These are phyloP conservation scores for Grigorovia humatica DNA, from an alignment of 805 yeast genomes.

Conservation along the genomic window DNA sequence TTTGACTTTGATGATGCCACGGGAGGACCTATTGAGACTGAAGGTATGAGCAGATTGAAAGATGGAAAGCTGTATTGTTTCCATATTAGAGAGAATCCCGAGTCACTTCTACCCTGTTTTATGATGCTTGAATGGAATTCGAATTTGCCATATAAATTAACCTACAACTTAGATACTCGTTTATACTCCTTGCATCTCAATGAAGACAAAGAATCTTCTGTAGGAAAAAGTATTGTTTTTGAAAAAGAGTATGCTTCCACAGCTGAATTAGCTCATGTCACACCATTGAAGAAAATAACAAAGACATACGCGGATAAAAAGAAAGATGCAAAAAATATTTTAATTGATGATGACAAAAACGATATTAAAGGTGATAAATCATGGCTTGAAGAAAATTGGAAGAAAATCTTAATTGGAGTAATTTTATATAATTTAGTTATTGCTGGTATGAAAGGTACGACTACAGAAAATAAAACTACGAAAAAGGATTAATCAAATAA, in stretches of 20 bases:
- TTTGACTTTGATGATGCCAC: background rate
- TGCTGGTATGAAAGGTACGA: background rate
- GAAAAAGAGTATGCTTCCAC: constrained; percentile 7
- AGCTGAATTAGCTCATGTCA: constrained; percentile 17
- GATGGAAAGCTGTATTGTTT: constrained; percentile 13
- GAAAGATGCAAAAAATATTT: constrained; percentile 9
- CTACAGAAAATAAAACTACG: background rate
- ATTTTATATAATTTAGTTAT: constrained; percentile 13
- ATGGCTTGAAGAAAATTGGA: constrained; percentile 27
- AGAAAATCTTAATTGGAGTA: constrained; percentile 18
- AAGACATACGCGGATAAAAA: constrained; percentile 25
- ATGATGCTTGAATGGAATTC: constrained; percentile 12
- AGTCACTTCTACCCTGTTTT: constrained; percentile 12
- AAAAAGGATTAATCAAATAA: background rate
- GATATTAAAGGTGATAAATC: constrained; percentile 11
- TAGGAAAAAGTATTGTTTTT: constrained; percentile 13
- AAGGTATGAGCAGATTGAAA: background rate
- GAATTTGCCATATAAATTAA: constrained; percentile 19
- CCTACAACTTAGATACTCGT: constrained; percentile 9
- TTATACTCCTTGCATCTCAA: constrained; percentile 16
- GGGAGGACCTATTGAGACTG: background rate
- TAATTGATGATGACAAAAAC: constrained; percentile 11
- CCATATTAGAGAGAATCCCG: constrained; percentile 8
- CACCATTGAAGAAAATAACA: constrained; percentile 20
- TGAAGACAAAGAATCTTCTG: background rate